phyloP scores from a whole-genome alignment of 139 green algal species.

The Haematococcus lacustris region DNA sequence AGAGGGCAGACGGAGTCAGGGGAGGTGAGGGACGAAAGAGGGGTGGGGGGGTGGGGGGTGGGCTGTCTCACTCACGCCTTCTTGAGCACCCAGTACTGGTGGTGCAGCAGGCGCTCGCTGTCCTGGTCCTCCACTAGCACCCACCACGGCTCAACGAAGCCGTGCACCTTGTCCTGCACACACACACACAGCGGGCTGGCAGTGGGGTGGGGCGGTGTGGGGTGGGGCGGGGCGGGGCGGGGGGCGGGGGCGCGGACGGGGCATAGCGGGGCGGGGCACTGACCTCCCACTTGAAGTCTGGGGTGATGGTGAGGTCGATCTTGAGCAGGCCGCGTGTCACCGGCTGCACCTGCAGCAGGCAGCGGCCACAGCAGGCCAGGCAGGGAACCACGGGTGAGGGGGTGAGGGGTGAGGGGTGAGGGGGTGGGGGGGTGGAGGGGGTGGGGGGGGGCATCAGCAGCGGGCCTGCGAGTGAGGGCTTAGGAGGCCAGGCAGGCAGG shows the following conservation, averaged over 20 bases:
- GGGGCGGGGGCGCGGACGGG: too few species aligned
- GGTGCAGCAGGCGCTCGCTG: slow-evolving; percentile 85
- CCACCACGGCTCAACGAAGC: slow-evolving; percentile 90
- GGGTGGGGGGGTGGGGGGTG: too few species aligned
- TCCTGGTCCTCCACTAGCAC: slow-evolving; percentile 92
- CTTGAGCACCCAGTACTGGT: slow-evolving; percentile 94
- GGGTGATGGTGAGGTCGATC: slow-evolving; percentile 94
- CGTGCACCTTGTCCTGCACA: slow-evolving; percentile 72
- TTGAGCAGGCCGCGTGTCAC: slow-evolving; percentile 89
- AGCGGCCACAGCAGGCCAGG: too few species aligned
- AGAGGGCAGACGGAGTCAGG: too few species aligned
- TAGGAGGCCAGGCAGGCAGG: too few species aligned
- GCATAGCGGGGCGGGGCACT: background rate
- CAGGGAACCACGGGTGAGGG: too few species aligned
- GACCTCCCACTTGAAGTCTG: slow-evolving; percentile 92
- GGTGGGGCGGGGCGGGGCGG: too few species aligned
- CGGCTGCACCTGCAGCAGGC: slow-evolving; percentile 93
- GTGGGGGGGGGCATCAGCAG: too few species aligned
- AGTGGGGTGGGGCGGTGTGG: slow-evolving; percentile 15
- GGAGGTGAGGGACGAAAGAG: too few species aligned
- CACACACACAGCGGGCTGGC: slow-evolving; percentile 4
- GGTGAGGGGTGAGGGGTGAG: too few species aligned
- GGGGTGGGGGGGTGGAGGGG: too few species aligned
- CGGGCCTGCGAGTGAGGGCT: too few species aligned
- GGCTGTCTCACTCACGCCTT: slow-evolving; percentile 35